These are phyloP conservation scores for Isabelozyma gotoi DNA, from an alignment of 805 yeast genomes.

Conservation along the genomic window DNA sequence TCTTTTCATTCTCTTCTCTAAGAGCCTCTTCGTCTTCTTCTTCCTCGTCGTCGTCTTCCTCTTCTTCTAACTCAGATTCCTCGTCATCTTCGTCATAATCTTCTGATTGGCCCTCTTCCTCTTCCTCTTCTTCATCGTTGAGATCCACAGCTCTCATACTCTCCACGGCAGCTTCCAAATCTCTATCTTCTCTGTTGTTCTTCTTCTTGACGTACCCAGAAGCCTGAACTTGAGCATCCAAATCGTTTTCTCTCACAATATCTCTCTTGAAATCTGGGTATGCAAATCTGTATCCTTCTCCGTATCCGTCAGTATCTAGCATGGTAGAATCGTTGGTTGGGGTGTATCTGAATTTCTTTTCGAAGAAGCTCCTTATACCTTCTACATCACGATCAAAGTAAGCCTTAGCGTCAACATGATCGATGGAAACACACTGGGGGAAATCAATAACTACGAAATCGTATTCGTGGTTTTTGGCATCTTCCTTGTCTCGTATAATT, in stretches of 20 bases:
- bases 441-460: slow-evolving; percentile 94
- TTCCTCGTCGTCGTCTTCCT: slow-evolving; percentile 43
- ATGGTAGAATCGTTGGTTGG: slow-evolving; percentile 68
- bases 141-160: slow-evolving; percentile 50
- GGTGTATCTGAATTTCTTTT: slow-evolving; percentile 68
- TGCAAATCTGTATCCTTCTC: slow-evolving; percentile 73
- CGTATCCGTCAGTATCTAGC: slow-evolving; percentile 78
- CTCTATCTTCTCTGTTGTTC: slow-evolving; percentile 45
- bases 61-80: slow-evolving; percentile 28
- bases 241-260: slow-evolving; percentile 60
- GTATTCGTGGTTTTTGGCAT: slow-evolving; percentile 46
- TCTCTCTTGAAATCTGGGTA: slow-evolving; percentile 82
- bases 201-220: slow-evolving; percentile 67
- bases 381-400: slow-evolving; percentile 93
- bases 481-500: slow-evolving; percentile 69
- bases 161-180: slow-evolving; percentile 74
- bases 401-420: slow-evolving; percentile 82
- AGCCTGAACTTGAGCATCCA: slow-evolving; percentile 89
- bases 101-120: slow-evolving; percentile 26
- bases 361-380: slow-evolving; percentile 83
- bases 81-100: slow-evolving; percentile 49
- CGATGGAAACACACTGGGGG: slow-evolving; percentile 95
- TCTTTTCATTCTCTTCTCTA: slow-evolving; percentile 49
- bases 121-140: slow-evolving; percentile 24
- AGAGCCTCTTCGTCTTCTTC: slow-evolving; percentile 33